Percentiles rank a stretch among this genome's conserved stretches.
phyloP scores from a whole-genome alignment of 2,329 filamentous ascomycete species.

The Penicillium griseofulvum region DNA sequence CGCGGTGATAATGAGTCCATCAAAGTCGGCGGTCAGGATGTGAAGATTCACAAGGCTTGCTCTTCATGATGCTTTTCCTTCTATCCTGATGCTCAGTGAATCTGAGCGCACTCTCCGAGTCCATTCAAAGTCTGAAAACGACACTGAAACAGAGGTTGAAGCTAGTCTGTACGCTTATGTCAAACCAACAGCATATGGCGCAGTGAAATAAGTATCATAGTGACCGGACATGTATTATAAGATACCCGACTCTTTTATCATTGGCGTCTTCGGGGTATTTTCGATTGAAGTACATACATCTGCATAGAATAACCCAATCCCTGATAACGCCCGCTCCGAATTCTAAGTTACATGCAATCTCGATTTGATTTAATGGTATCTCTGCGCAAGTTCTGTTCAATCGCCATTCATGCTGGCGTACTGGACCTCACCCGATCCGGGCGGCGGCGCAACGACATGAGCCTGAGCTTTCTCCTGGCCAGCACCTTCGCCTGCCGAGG shows the following conservation, averaged over 20 bases:
- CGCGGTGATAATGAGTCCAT: constrained; percentile 90
- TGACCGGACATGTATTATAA: constrained; percentile 35
- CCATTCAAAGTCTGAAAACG: background rate
- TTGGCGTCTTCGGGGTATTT: constrained; percentile 37
- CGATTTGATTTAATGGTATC: constrained; percentile 24
- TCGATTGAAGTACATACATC: constrained; percentile 25
- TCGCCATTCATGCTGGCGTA: constrained; percentile 86
- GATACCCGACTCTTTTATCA: constrained; percentile 38
- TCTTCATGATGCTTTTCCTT: constrained; percentile 26
- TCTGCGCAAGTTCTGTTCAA: constrained; percentile 44
- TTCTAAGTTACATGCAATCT: constrained; percentile 24
- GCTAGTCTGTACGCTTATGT: background rate
- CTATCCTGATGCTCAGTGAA: background rate
- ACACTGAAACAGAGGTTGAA: background rate
- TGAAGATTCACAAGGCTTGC: constrained; percentile 45
- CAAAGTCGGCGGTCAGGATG: constrained; percentile 55
- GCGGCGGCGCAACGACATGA: constrained; percentile 68
- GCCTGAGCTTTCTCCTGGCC: constrained; percentile 38
- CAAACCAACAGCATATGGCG: background rate
- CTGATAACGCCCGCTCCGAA: constrained; percentile 36
- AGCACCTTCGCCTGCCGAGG: constrained; percentile 42
- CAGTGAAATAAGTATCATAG: background rate
- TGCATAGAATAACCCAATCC: constrained; percentile 29
- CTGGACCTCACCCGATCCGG: constrained; percentile 71
- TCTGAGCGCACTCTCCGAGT: constrained; percentile 2